Evolutionary conservation across 352 stramenopile species (phyloP).

Genomic region (Peronospora destructor): DNA sequence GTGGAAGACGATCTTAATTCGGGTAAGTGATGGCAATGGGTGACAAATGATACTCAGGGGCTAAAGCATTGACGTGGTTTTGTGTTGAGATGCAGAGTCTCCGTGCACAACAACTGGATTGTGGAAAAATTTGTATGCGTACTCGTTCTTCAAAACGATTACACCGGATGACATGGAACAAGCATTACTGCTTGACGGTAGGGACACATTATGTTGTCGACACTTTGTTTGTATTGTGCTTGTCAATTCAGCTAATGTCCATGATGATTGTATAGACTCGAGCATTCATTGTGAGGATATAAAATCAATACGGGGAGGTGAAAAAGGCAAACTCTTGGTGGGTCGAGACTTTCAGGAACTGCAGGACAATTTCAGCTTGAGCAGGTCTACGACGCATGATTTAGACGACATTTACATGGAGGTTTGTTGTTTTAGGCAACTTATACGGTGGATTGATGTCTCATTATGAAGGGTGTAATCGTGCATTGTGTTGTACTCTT

Average conservation of each 20-base stretch:
- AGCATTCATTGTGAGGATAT: slow-evolving; percentile 17
- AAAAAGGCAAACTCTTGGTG: slow-evolving; percentile 2
- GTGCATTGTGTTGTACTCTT: neutral
- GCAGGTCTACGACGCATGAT: slow-evolving; percentile 9
- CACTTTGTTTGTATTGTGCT: neutral
- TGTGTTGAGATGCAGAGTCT: slow-evolving; percentile 29
- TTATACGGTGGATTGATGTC: neutral
- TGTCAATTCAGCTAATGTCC: neutral
- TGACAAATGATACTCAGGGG: neutral
- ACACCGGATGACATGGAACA: slow-evolving; percentile 53
- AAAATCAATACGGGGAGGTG: slow-evolving; percentile 4
- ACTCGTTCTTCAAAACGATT: slow-evolving; percentile 58
- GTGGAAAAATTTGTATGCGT: slow-evolving; percentile 59
- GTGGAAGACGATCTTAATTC: slow-evolving; percentile 67
- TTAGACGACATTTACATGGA: slow-evolving; percentile 47
- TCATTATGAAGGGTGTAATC: neutral
- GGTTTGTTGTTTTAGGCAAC: slow-evolving; percentile 12
- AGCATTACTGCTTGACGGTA: slow-evolving; percentile 52
- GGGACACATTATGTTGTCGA: neutral
- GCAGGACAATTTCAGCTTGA: slow-evolving; percentile 19
- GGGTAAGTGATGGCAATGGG: slow-evolving; percentile 21
- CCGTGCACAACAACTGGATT: slow-evolving; percentile 60
- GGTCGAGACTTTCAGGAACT: slow-evolving; percentile 13
- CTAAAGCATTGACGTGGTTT: slow-evolving; percentile 1
- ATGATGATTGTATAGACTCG: slow-evolving; percentile 14